Base-by-base conservation (phyloP, 1,284 basidiomycete species). In the Vanrija humicola region DNA sequence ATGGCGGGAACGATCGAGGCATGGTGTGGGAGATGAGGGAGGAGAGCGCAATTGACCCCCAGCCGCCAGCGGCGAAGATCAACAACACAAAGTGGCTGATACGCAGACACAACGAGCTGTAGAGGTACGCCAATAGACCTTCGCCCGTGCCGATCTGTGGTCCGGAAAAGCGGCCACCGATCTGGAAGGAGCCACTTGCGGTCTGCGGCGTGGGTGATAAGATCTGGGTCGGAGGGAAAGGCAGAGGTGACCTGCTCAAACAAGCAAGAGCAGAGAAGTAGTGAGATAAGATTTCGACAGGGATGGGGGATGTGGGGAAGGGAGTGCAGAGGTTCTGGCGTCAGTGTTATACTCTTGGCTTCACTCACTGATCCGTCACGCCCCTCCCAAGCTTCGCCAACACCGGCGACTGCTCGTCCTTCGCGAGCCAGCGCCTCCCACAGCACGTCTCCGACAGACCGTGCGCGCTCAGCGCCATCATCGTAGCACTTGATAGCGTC, bases 361-460 rank as follows among this genome's bases (percentile, higher is more conserved):
- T 18, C 15, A 61, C 70, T 64, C 48, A 72, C 88, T 58, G 86
- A 76, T 57, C 86, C 86, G 67, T 89, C 84, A 16, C 84, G 83
- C 16, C 82, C 80, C 21, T 87, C 83, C 90, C 90, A 94, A 3
- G 85, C 84, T 58, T 92, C 89, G 38, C 92, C 80, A n/a, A 93
- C 78, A 7, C 83, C 80, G 15, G 87, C 80, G 2, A 86, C 87
- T 1, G 87, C 88, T 59, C 91, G 75, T 2, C 90, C 89, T 77
- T 97, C 93, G 43, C 90, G 78, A 0, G 86, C 85, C 18, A 87
- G 84, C 0, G 88, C 92, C 70, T 93, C 86, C 93, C 93, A 97
- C 19, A 87, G 79, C 18, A 82, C 75, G 72, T 97, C 93, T 43
- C 84, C 82, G 6, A 84, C 82, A 1, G 80, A 79, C 68, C 86